Percentiles rank a stretch among this genome's conserved stretches.
Evolutionary conservation across 169 alveolate genomes (phyloP).

Genomic region (Eimeria acervulina): DNA sequence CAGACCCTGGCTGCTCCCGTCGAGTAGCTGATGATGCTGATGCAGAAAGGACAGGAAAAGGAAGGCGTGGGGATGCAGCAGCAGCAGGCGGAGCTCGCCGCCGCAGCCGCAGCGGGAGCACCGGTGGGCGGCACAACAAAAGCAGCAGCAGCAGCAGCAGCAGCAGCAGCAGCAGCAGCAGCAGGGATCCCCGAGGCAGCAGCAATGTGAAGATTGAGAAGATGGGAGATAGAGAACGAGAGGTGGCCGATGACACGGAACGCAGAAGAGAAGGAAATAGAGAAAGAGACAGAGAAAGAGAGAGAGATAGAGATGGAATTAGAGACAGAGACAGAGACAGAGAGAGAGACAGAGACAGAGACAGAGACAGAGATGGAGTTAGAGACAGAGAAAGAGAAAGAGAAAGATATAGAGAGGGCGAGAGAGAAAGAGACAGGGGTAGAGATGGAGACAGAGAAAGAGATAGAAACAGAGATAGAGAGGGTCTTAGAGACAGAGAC

Average conservation of each 20-base stretch:
- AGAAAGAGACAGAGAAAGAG: not conserved
- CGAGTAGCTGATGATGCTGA: not conserved
- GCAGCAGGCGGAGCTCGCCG: not conserved
- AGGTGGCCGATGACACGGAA: not conserved
- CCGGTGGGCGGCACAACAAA: not conserved
- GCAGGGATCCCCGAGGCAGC: not conserved
- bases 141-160: slow-evolving; percentile 25
- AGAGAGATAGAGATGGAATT: not conserved
- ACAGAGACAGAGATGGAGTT: not conserved
- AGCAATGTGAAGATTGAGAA: not conserved
- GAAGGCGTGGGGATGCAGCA: not conserved
- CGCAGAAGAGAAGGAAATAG: not conserved
- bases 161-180: slow-evolving; percentile 40
- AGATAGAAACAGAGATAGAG: not conserved
- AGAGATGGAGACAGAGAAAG: not conserved
- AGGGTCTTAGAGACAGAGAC: not conserved
- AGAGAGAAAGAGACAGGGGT: not conserved
- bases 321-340: not conserved
- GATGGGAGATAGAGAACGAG: not conserved
- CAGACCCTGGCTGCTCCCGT: not conserved
- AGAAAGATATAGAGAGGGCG: not conserved
- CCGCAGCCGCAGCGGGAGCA: slow-evolving; percentile 44
- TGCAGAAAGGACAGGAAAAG: not conserved
- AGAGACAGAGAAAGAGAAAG: not conserved
- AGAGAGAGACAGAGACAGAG: not conserved